Percentiles rank a stretch among this genome's conserved stretches.
These are phyloP conservation scores for Sisymbrium irio DNA, from an alignment of 345 rosid genomes.

Conservation along the genomic window DNA sequence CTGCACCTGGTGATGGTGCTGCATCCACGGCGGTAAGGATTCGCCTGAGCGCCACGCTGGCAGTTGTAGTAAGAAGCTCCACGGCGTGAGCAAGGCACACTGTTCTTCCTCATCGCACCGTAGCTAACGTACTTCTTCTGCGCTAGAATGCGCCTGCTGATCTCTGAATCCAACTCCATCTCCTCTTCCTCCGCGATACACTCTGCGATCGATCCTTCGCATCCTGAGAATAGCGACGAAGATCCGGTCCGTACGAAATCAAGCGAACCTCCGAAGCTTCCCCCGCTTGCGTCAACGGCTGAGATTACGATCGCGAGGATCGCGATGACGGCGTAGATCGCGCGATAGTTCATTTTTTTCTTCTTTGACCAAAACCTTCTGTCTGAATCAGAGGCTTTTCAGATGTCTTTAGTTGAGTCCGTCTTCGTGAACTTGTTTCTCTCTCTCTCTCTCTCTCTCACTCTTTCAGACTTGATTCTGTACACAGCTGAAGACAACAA, in stretches of 20 bases:
- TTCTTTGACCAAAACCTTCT: background rate
- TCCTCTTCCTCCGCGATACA: constrained; percentile 67
- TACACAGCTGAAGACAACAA: constrained; percentile 34
- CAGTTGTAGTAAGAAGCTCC: constrained; percentile 98
- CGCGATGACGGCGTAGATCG: constrained; percentile 38
- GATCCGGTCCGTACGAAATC: constrained; percentile 56
- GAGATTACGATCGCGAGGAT: constrained; percentile 32
- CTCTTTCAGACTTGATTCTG: constrained; percentile 5
- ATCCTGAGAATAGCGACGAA: constrained; percentile 37
- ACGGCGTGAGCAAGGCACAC: constrained; percentile 90
- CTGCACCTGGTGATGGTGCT: constrained; percentile 86
- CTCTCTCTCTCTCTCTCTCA: background rate
- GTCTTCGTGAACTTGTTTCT: background rate
- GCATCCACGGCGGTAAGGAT: constrained; percentile 91
- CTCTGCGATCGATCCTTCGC: constrained; percentile 55
- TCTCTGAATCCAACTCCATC: constrained; percentile 73
- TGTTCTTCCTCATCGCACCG: constrained; percentile 84
- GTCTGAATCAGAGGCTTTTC: background rate
- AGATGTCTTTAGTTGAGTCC: background rate
- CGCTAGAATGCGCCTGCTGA: constrained; percentile 76
- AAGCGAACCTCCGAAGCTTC: constrained; percentile 37
- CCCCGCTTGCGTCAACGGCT: constrained; percentile 40
- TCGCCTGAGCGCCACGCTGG: constrained; percentile 65
- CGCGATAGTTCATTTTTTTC: constrained; percentile 27
- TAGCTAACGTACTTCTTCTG: constrained; percentile 80